A percentile compares a stretch with the other conserved stretches of the same genome.
Conservation (phyloP, 2,329 filamentous ascomycete genomes). For the Ophiostoma angusticollis region DNA sequence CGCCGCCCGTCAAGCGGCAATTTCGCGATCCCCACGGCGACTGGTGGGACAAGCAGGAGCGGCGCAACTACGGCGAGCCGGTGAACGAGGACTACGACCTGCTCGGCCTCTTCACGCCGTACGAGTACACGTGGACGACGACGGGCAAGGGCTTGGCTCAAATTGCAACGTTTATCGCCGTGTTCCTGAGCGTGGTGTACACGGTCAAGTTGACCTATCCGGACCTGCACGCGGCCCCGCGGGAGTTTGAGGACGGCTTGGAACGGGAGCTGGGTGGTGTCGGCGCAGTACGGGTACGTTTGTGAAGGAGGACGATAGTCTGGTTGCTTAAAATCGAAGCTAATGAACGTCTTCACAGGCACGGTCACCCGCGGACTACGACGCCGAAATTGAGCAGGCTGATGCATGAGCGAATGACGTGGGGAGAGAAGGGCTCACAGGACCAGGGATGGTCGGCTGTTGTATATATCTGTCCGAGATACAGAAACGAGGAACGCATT, state of each 20-base stretch:
- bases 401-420: background rate
- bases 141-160: conserved; percentile 57
- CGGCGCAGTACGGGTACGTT: conserved; percentile 46
- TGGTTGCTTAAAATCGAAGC: background rate
- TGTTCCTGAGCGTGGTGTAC: conserved; percentile 52
- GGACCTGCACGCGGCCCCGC: conserved; percentile 55
- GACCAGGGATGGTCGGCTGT: background rate
- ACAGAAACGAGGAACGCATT: conserved; percentile 2
- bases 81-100: conserved; percentile 95
- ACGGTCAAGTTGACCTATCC: conserved; percentile 58
- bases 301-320: background rate
- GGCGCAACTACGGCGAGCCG: conserved; percentile 91
- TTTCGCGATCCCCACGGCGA: conserved; percentile 84
- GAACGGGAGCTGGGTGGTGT: conserved; percentile 63
- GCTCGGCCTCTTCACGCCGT: conserved; percentile 75
- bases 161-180: conserved; percentile 52
- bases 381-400: conserved; percentile 3
- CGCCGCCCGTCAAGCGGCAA: conserved; percentile 68
- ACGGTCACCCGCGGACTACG: conserved; percentile 5
- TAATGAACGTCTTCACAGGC: conserved; percentile 4
- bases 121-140: conserved; percentile 75
- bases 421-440: background rate
- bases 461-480: conserved; percentile 10
- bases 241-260: conserved; percentile 59
- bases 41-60: conserved; percentile 97